Evolutionary conservation across 2,329 filamentous ascomycete genomes (phyloP).

Genomic region (Clonostachys chloroleuca): DNA sequence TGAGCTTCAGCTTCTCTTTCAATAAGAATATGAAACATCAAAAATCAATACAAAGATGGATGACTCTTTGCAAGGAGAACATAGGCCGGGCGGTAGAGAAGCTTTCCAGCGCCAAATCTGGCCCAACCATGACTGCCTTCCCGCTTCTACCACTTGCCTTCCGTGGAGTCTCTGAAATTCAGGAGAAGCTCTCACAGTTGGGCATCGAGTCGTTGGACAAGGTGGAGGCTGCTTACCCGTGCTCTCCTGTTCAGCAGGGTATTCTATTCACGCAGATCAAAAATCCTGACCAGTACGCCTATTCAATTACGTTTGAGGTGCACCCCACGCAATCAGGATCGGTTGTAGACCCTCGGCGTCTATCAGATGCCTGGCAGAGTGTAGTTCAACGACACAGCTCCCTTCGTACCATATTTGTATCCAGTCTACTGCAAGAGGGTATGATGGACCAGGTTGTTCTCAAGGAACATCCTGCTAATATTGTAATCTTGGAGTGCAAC

Average conservation of each 20-base stretch:
- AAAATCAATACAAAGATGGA: slow-evolving; percentile 1
- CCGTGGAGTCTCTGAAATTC: slow-evolving; percentile 1
- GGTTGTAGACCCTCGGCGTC: neutral
- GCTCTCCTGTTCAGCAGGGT: slow-evolving; percentile 12
- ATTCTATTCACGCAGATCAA: slow-evolving; percentile 11
- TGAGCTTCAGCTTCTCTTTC: slow-evolving; percentile 4
- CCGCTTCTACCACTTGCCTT: slow-evolving; percentile 3
- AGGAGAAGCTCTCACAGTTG: slow-evolving; percentile 1
- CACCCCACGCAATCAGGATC: neutral
- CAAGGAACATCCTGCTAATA: neutral
- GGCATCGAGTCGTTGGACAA: neutral
- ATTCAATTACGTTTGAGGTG: slow-evolving; percentile 10
- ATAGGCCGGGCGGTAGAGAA: neutral
- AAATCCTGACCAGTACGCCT: slow-evolving; percentile 9
- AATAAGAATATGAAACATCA: slow-evolving; percentile 3
- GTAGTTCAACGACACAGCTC: slow-evolving; percentile 11
- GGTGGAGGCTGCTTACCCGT: slow-evolving; percentile 11
- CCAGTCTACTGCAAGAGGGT: slow-evolving; percentile 3
- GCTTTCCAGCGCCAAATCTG: neutral
- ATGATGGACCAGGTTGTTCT: slow-evolving; percentile 12
- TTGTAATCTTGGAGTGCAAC: slow-evolving; percentile 1
- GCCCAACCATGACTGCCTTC: slow-evolving; percentile 3
- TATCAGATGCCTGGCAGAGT: slow-evolving; percentile 9
- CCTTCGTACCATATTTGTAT: slow-evolving; percentile 13
- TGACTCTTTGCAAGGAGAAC: neutral